Conservation (phyloP, 208 protist genomes). For the Leishmania martiniquensis region DNA sequence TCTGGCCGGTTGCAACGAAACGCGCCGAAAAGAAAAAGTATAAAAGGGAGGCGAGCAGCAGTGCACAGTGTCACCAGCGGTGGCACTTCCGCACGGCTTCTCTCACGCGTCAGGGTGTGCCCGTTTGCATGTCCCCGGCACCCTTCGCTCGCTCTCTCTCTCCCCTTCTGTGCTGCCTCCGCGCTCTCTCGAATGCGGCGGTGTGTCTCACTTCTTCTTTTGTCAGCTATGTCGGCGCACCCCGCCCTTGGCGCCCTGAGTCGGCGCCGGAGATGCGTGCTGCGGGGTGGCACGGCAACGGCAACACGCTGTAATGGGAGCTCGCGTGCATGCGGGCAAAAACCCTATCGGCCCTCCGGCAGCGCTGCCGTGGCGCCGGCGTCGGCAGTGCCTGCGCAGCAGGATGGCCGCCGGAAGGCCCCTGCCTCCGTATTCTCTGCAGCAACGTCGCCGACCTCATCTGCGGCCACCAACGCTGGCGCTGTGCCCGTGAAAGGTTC, state of each 20-base stretch:
- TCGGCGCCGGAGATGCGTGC: neutral
- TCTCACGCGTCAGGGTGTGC: neutral
- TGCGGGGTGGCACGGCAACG: neutral
- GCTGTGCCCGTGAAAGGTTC: neutral
- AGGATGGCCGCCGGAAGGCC: neutral
- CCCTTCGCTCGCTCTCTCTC: neutral
- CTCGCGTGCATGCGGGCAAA: neutral
- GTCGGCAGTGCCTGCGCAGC: neutral
- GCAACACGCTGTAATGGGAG: neutral
- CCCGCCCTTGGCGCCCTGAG: neutral
- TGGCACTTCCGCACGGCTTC: neutral
- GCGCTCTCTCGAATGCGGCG: neutral
- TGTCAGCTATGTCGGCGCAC: neutral
- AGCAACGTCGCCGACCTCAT: neutral
- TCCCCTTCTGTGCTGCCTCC: neutral
- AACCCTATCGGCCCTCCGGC: neutral
- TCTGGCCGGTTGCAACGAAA: neutral
- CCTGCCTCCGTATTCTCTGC: neutral
- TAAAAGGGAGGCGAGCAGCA: neutral
- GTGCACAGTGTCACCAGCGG: neutral
- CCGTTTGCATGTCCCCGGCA: neutral
- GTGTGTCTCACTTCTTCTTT: neutral
- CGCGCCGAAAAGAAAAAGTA: neutral
- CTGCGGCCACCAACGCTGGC: neutral
- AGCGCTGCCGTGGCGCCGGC: neutral